Evolutionary conservation across 805 yeast species (phyloP).

Genomic region (Lipomyces japonicus): DNA sequence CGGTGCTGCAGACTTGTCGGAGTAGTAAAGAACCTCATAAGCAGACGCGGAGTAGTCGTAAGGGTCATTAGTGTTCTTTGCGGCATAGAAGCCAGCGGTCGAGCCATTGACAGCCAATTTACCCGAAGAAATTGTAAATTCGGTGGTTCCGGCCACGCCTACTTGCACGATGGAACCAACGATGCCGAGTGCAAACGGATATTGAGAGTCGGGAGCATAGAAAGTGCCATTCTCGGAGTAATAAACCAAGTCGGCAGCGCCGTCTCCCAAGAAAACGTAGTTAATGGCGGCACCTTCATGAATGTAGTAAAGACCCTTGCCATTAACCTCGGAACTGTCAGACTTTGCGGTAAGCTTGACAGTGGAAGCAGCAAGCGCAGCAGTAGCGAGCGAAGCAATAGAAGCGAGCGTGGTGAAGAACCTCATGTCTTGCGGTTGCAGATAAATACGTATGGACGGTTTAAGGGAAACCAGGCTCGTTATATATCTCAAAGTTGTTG

Average conservation of each 20-base stretch:
- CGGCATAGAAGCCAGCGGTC: constrained; percentile 41
- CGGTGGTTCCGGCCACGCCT: constrained; percentile 6
- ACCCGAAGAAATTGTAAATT: constrained; percentile 26
- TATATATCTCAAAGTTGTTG: no score
- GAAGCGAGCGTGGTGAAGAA: not conserved
- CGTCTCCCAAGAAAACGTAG: constrained; percentile 38
- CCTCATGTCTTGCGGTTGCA: no score
- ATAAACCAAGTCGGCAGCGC: constrained; percentile 32
- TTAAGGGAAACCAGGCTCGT: no score
- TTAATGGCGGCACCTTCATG: constrained; percentile 49
- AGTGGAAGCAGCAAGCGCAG: constrained; percentile 6
- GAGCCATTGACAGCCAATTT: constrained; percentile 37
- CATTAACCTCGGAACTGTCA: constrained; percentile 34
- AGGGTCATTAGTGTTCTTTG: constrained; percentile 46
- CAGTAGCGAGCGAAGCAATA: not conserved
- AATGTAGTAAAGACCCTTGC: constrained; percentile 34
- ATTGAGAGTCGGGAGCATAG: not conserved
- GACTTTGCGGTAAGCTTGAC: constrained; percentile 14
- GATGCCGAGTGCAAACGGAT: constrained; percentile 5
- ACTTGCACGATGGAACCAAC: constrained; percentile 2
- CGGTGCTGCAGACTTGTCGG: constrained; percentile 31
- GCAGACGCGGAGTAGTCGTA: constrained; percentile 39
- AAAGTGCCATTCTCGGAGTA: constrained; percentile 18
- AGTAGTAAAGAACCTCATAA: constrained; percentile 36
- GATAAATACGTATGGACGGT: no score